phyloP scores from a whole-genome alignment of 805 yeast genomes.

The Suhomyces prunicola region DNA sequence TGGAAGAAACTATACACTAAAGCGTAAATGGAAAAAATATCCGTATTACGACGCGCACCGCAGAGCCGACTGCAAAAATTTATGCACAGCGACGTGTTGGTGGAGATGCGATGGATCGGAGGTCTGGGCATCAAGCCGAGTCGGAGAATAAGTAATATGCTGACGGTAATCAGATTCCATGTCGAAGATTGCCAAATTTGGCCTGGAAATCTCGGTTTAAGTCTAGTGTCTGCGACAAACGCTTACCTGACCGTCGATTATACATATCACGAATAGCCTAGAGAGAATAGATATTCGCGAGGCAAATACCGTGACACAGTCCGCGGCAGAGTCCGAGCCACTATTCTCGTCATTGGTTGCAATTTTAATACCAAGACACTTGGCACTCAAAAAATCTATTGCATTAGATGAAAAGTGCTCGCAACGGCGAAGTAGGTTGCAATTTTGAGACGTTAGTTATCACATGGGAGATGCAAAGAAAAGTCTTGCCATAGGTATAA shows the following conservation, averaged over 20 bases:
- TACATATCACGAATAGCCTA: not conserved
- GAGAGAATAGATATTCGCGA: not conserved
- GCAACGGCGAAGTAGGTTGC: not conserved
- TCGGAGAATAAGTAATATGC: not conserved
- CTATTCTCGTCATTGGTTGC: not conserved
- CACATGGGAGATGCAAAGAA: not conserved
- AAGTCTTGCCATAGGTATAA: not conserved
- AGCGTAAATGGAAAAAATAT: not conserved
- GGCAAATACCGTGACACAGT: not conserved
- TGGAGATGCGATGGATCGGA: not conserved
- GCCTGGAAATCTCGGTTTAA: not conserved
- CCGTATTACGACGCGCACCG: not conserved
- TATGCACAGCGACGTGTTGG: not conserved
- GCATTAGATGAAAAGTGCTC: not conserved
- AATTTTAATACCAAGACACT: not conserved
- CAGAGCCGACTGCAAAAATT: not conserved
- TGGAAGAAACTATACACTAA: not conserved
- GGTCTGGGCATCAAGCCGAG: not conserved
- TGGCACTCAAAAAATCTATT: not conserved
- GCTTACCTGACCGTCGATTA: not conserved
- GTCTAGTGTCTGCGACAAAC: not conserved
- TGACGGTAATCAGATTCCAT: not conserved
- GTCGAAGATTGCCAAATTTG: not conserved
- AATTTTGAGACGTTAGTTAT: no score
- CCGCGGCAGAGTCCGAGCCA: not conserved